A percentile compares a stretch with the other conserved stretches of the same genome.
phyloP scores from a whole-genome alignment of 176 grass and related monocot species.

The Urochloa ruziziensis region DNA sequence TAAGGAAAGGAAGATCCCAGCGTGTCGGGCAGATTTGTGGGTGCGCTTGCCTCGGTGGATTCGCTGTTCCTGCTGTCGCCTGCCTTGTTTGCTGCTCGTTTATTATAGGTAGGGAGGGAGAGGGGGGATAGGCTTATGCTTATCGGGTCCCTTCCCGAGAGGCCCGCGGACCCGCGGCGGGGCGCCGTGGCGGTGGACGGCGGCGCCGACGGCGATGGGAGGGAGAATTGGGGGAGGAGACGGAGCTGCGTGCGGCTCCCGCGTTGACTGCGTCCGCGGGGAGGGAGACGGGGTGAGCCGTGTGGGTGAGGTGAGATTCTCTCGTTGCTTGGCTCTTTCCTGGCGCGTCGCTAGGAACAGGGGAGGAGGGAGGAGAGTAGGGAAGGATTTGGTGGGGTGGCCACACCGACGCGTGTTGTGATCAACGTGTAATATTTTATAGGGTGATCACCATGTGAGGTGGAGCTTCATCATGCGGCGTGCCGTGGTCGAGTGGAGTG shows the following conservation, averaged over 20 bases:
- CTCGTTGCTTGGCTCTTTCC: not conserved
- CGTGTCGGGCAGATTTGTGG: not conserved
- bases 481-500: not conserved
- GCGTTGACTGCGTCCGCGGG: not conserved
- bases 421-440: too few relatives aligned
- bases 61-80: not conserved
- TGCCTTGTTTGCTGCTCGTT: not conserved
- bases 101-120: not conserved
- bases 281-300: not conserved
- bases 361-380: not conserved
- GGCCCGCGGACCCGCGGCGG: not conserved
- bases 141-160: not conserved
- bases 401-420: not conserved
- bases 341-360: not conserved
- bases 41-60: not conserved
- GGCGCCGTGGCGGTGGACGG: not conserved
- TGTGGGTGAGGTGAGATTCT: not conserved
- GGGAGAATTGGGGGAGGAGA: not conserved
- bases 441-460: not conserved
- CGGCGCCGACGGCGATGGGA: not conserved
- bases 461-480: not conserved
- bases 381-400: not conserved
- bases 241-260: not conserved
- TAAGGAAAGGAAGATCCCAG: constrained; percentile 9
- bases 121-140: not conserved